Percentiles rank a stretch among this genome's conserved stretches.
Evolutionary conservation across 2,329 filamentous ascomycete species (phyloP).

Genomic region (Cladosporium sp.): DNA sequence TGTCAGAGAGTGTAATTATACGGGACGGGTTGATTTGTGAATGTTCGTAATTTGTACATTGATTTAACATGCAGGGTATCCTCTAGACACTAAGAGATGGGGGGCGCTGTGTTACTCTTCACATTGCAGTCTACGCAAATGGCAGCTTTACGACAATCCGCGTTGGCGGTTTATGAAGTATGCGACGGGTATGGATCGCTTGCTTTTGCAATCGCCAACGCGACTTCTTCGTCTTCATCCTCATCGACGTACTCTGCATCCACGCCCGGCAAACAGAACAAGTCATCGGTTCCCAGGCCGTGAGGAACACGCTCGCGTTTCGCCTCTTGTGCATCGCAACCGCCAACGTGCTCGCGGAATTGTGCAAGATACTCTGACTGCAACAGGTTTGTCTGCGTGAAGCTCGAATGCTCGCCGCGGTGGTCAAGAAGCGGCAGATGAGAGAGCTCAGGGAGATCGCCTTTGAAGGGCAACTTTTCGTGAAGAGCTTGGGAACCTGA

Average conservation of each 20-base stretch:
- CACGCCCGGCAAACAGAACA: conserved; percentile 57
- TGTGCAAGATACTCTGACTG: conserved; percentile 51
- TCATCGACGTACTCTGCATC: conserved; percentile 22
- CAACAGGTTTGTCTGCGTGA: conserved; percentile 38
- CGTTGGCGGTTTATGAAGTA: neutral
- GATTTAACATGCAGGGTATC: conserved; percentile 7
- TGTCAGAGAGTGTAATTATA: too few species aligned
- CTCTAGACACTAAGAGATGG: neutral
- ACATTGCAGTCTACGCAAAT: too few species aligned
- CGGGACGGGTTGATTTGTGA: too few species aligned
- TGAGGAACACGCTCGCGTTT: conserved; percentile 30
- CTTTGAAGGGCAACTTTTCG: conserved; percentile 44
- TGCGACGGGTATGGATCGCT: conserved; percentile 1
- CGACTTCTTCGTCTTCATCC: conserved; percentile 14
- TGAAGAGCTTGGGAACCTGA: conserved; percentile 45
- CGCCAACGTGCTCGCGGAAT: conserved; percentile 65
- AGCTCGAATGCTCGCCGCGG: conserved; percentile 51
- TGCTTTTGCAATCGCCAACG: conserved; percentile 9
- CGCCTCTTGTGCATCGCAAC: conserved; percentile 48
- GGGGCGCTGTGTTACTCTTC: too few species aligned
- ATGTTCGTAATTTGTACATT: neutral
- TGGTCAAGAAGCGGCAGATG: conserved; percentile 60
- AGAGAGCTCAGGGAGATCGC: conserved; percentile 44
- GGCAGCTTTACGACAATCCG: too few species aligned
- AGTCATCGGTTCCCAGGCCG: conserved; percentile 46